Evolutionary conservation across 495 filamentous ascomycete species (phyloP), one percentile per base, ranked within the genome.

Genomic region (Lasiosphaeriaceae sp.): DNA sequence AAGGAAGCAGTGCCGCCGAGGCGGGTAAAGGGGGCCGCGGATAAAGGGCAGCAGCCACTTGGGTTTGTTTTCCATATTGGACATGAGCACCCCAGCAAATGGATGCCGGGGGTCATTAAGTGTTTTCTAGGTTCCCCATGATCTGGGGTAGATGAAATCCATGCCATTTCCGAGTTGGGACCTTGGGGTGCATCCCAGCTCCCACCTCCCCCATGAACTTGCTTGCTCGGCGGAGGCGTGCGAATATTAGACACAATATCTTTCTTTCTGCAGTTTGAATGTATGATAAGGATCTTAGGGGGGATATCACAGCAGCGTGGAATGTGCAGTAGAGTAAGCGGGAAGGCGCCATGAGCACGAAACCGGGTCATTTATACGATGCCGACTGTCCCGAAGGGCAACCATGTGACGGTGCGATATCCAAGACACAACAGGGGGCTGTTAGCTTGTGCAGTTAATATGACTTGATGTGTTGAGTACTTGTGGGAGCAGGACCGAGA

Each of bases 131-230:
- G 26, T 49, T 21, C 21, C 60, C 47, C 43, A 11, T 59, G 51
- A 56, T 59, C 60, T 56, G 60, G 60, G 54, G 47, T 57, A 57
- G 54, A 54, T 52, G 22, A 29, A 20, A 47, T 22, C 37, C 29
- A 21, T 37, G 12, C 26, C 11, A 43, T 53, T 47, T 17, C 22
- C 24, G 22, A 19, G 14, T 53, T 8, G 43, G 43, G 50, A 59
- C 47, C 41, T 52, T 55, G 58, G 58, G 58, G 58, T 59, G 57
- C 57, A 35, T 50, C n/a, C n/a, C n/a, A n/a, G n/a, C n/a, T n/a
- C n/a, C n/a, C n/a, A n/a, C n/a, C 9, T 31, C n/a, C 39, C 37
- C 22, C 47, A 20, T 45, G 5, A 44, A 20, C 1, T 21, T 17
- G 41, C 24, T 55, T 41, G 12, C 29, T 48, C 34, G 54, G 54